phyloP scores from a whole-genome alignment of 75 land plant genomes.

The Sequoia sempervirens region DNA sequence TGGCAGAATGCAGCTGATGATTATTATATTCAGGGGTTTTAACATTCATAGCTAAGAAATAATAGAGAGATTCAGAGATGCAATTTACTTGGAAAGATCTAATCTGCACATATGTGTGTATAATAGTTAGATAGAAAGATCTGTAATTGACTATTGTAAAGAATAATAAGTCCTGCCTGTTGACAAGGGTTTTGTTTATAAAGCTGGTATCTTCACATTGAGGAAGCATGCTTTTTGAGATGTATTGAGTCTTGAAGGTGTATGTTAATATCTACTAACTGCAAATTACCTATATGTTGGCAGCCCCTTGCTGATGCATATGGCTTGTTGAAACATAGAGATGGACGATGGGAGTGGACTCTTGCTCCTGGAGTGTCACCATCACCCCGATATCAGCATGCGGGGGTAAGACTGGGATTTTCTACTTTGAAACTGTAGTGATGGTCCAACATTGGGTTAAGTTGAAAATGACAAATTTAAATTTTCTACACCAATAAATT shows the following conservation, averaged over 20 bases:
- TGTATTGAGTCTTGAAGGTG: background rate
- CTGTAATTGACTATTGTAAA: background rate
- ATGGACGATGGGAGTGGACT: slow-evolving; percentile 99
- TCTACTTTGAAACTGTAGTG: background rate
- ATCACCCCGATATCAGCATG: slow-evolving; percentile 97
- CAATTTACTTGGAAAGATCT: background rate
- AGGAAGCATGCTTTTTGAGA: background rate
- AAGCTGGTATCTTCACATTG: background rate
- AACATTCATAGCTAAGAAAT: background rate
- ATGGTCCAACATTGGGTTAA: background rate
- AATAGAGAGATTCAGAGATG: background rate
- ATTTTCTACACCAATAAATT: background rate
- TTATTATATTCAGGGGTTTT: background rate
- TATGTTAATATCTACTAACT: background rate
- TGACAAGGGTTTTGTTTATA: background rate
- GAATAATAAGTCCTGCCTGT: background rate
- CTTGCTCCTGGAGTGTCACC: slow-evolving; percentile 96
- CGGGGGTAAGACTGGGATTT: slow-evolving; percentile 62
- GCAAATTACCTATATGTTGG: background rate
- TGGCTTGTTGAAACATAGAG: slow-evolving; percentile 90
- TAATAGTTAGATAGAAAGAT: background rate
- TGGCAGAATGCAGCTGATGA: too few relatives aligned
- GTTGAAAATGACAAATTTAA: background rate
- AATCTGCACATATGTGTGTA: background rate
- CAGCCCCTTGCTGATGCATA: slow-evolving; percentile 92